phyloP scores from a whole-genome alignment of 78 protist genomes.

The Planoprotostelium fungivorum region DNA sequence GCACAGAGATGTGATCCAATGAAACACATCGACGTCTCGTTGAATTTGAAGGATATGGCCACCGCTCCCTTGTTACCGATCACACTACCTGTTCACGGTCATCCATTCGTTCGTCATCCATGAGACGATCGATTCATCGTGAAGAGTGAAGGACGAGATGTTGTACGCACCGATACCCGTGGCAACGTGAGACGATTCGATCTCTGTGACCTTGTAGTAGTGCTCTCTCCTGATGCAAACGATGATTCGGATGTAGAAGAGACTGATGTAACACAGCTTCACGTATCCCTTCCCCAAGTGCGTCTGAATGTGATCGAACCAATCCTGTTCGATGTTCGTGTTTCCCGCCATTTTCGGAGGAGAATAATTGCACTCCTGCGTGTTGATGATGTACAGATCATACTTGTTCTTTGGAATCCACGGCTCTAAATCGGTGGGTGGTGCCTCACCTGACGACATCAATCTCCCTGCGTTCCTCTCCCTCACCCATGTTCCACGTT shows the following conservation, averaged over 20 bases:
- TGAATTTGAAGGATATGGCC: slow-evolving; percentile 26
- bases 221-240: slow-evolving; percentile 42
- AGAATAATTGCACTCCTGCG: slow-evolving; percentile 9
- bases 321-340: slow-evolving; percentile 26
- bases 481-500: neutral
- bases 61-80: slow-evolving; percentile 89
- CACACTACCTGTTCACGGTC: slow-evolving; percentile 21
- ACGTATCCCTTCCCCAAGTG: slow-evolving; percentile 45
- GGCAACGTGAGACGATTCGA: slow-evolving; percentile 13
- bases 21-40: slow-evolving; percentile 64
- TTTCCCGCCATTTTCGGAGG: neutral
- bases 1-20: slow-evolving; percentile 80
- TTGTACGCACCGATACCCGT: slow-evolving; percentile 61
- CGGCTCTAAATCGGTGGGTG: slow-evolving; percentile 22
- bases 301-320: slow-evolving; percentile 26
- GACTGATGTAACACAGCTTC: slow-evolving; percentile 15
- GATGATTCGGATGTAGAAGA: slow-evolving; percentile 40
- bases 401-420: slow-evolving; percentile 38
- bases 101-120: no score
- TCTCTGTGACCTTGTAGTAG: slow-evolving; percentile 22
- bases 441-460: slow-evolving; percentile 8
- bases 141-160: no score
- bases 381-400: slow-evolving; percentile 40
- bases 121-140: no score
- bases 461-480: no score